phyloP scores from a whole-genome alignment of 148 eudicot species.

The Spergularia bocconei region DNA sequence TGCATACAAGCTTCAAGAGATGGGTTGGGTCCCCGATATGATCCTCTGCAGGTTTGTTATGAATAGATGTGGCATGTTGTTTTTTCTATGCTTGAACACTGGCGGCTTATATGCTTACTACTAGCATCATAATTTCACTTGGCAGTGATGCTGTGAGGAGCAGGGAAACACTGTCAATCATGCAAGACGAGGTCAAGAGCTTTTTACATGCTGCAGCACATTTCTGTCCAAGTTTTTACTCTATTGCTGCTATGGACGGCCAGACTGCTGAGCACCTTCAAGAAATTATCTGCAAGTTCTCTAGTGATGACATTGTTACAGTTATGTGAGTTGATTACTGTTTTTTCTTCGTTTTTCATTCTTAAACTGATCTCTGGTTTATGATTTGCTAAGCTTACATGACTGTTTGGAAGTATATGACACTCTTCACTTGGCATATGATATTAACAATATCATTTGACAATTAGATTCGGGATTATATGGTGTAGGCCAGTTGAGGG shows the following conservation, averaged over 20 bases:
- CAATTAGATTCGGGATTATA: no score
- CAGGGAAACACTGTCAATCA: constrained; percentile 68
- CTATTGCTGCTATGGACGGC: constrained; percentile 94
- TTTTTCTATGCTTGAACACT: neutral
- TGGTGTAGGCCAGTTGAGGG: neutral
- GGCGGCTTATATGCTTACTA: neutral
- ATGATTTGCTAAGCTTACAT: neutral
- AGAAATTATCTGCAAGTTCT: constrained; percentile 54
- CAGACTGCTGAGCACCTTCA: constrained; percentile 94
- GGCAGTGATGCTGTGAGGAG: constrained; percentile 78
- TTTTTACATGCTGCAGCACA: constrained; percentile 73
- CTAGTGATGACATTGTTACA: constrained; percentile 68
- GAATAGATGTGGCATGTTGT: neutral
- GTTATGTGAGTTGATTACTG: constrained; percentile 69
- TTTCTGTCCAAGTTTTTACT: constrained; percentile 84
- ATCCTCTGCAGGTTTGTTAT: constrained; percentile 64
- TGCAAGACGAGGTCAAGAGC: constrained; percentile 66
- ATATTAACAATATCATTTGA: neutral
- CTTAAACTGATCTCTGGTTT: neutral
- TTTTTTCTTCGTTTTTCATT: constrained; percentile 7
- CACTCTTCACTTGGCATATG: constrained; percentile 1
- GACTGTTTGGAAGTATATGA: neutral
- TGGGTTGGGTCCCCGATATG: constrained; percentile 88
- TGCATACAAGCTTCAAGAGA: constrained; percentile 58
- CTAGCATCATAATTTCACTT: constrained; percentile 15